A percentile compares a stretch with the other conserved stretches of the same genome.
Conservation (phyloP, 495 filamentous ascomycete genomes). For the Extremus antarcticus region DNA sequence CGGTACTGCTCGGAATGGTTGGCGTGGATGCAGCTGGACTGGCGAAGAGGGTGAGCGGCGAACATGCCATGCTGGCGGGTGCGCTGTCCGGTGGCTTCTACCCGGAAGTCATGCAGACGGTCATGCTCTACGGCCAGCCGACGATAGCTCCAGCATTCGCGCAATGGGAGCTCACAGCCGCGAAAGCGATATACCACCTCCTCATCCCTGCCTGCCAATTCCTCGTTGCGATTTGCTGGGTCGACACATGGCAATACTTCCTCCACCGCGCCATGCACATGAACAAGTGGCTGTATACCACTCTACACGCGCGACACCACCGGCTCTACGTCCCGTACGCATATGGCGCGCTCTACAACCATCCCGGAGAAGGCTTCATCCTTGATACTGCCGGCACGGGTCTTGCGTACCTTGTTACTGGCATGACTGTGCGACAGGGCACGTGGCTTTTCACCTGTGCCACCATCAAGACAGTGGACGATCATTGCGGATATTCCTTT, state of each 20-base stretch:
- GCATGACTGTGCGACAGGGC: constrained; percentile 67
- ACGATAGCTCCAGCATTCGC: constrained; percentile 36
- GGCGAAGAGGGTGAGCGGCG: constrained; percentile 28
- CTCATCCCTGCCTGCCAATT: constrained; percentile 68
- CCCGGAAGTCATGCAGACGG: constrained; percentile 38
- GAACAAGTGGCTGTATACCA: constrained; percentile 89
- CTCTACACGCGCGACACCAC: constrained; percentile 91
- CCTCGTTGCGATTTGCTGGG: constrained; percentile 53
- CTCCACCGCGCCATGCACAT: constrained; percentile 87
- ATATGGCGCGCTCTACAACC: constrained; percentile 94
- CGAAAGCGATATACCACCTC: constrained; percentile 66
- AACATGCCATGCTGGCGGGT: constrained; percentile 56
- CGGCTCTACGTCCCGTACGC: constrained; percentile 89
- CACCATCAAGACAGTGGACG: constrained; percentile 92
- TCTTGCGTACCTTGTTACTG: constrained; percentile 63
- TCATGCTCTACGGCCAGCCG: constrained; percentile 17
- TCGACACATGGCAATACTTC: constrained; percentile 98
- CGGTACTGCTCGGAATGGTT: constrained; percentile 38
- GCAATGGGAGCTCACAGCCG: constrained; percentile 64
- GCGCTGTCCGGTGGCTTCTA: constrained; percentile 64
- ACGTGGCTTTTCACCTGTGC: constrained; percentile 77
- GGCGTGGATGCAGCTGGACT: constrained; percentile 33
- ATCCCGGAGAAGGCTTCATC: constrained; percentile 83
- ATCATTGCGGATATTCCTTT: constrained; percentile 92
- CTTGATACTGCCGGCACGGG: constrained; percentile 82